Evolutionary conservation across 2,329 filamentous ascomycete species (phyloP).

Genomic region (Blastomyces emzantsi): DNA sequence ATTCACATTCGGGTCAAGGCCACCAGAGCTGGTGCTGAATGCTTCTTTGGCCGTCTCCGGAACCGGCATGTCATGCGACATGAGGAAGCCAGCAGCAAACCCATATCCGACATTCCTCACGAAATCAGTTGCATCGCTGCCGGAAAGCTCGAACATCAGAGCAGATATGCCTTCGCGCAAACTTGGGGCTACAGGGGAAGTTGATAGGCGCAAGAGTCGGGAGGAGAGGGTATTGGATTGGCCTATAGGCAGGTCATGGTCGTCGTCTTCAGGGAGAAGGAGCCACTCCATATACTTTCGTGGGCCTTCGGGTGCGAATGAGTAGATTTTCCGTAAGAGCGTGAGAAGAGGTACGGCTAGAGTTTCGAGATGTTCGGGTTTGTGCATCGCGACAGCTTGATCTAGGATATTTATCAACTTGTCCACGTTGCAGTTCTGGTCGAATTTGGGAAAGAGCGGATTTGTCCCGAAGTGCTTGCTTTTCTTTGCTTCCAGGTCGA

Average conservation of each 20-base stretch:
- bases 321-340: constrained; percentile 61
- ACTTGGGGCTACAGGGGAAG: constrained; percentile 60
- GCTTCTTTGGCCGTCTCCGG: constrained; percentile 57
- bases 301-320: constrained; percentile 54
- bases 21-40: constrained; percentile 31
- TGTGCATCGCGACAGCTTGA: constrained; percentile 54
- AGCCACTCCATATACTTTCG: constrained; percentile 54
- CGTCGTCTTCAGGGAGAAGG: constrained; percentile 67
- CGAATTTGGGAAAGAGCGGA: constrained; percentile 57
- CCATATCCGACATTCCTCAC: constrained; percentile 92
- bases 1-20: constrained; percentile 51
- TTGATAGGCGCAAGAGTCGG: constrained; percentile 66
- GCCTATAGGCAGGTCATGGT: constrained; percentile 70
- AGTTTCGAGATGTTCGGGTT: constrained; percentile 61
- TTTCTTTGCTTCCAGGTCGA: constrained; percentile 56
- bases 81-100: constrained; percentile 81
- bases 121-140: constrained; percentile 67
- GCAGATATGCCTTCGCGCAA: constrained; percentile 66
- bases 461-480: constrained; percentile 35
- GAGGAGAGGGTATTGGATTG: constrained; percentile 64
- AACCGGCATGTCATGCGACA: constrained; percentile 71
- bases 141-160: constrained; percentile 79
- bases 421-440: constrained; percentile 51
- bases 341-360: constrained; percentile 64
- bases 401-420: constrained; percentile 64